A percentile compares a stretch with the other conserved stretches of the same genome.
Evolutionary conservation across 2,329 filamentous ascomycete species (phyloP).

Genomic region (Fusarium udum): DNA sequence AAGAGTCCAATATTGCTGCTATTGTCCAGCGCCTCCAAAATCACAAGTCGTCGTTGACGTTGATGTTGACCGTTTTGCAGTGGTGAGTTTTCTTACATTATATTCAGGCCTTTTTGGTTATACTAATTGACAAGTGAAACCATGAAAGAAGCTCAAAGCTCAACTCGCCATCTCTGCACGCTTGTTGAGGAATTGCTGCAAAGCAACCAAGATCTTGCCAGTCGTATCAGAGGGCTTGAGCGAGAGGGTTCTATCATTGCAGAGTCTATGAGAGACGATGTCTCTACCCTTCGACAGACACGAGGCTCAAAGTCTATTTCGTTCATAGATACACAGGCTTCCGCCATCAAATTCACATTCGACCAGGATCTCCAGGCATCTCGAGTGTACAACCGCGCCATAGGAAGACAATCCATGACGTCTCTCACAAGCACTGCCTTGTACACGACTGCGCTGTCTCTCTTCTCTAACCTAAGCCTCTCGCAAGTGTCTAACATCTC

Average conservation of each 20-base stretch:
- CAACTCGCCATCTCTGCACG: background rate
- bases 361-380: background rate
- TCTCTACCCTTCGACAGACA: background rate
- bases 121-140: background rate
- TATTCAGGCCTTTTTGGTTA: rapidly evolving
- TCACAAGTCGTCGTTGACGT: background rate
- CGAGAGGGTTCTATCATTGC: background rate
- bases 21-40: background rate
- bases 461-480: background rate
- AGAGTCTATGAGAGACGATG: background rate
- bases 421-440: background rate
- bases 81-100: background rate
- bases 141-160: background rate
- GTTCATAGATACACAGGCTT: background rate
- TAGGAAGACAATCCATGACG: background rate
- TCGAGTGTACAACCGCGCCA: background rate
- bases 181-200: background rate
- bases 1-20: background rate
- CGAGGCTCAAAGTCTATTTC: background rate
- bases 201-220: background rate
- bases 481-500: background rate
- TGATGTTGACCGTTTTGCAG: background rate
- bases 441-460: background rate
- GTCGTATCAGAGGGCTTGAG: background rate
- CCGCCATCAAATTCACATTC: background rate